These are phyloP conservation scores for Colletotrichum lupini DNA, from an alignment of 2,329 filamentous ascomycete genomes.

Conservation along the genomic window DNA sequence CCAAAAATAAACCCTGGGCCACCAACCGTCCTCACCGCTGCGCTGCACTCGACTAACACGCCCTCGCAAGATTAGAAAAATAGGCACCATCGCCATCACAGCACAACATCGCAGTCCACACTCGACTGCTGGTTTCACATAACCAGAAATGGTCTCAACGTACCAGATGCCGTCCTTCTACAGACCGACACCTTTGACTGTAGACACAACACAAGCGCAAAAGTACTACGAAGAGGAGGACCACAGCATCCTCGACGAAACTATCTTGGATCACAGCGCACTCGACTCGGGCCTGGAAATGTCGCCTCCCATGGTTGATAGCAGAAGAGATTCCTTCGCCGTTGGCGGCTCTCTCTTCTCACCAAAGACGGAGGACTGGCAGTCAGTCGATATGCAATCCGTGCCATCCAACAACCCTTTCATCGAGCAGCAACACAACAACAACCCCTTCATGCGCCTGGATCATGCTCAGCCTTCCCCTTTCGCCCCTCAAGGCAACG, in stretches of 20 bases:
- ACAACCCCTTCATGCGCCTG: slow-evolving; percentile 76
- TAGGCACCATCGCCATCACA: slow-evolving; percentile 25
- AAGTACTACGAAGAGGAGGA: slow-evolving; percentile 73
- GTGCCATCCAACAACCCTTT: slow-evolving; percentile 73
- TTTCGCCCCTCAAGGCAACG: slow-evolving; percentile 52
- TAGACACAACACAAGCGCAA: slow-evolving; percentile 64
- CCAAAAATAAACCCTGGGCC: slow-evolving; percentile 35
- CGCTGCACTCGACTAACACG: slow-evolving; percentile 35
- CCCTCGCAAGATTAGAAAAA: slow-evolving; percentile 19
- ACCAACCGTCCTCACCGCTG: slow-evolving; percentile 29
- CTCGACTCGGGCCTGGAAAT: slow-evolving; percentile 72
- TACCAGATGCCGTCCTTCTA: slow-evolving; percentile 64
- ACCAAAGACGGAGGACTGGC: slow-evolving; percentile 73
- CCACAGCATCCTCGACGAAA: slow-evolving; percentile 69
- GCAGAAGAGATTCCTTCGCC: slow-evolving; percentile 72
- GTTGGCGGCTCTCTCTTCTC: slow-evolving; percentile 70
- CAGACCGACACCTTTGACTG: slow-evolving; percentile 59
- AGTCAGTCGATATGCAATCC: slow-evolving; percentile 73
- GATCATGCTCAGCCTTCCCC: slow-evolving; percentile 59
- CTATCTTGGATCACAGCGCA: slow-evolving; percentile 67
- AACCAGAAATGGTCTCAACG: slow-evolving; percentile 58
- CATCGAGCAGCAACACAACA: slow-evolving; percentile 65
- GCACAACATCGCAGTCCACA: slow-evolving; percentile 30
- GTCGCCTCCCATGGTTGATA: slow-evolving; percentile 71
- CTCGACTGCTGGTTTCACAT: slow-evolving; percentile 39